Base-by-base conservation (phyloP, 129 eudicot species). In the Saussurea involucrata region DNA sequence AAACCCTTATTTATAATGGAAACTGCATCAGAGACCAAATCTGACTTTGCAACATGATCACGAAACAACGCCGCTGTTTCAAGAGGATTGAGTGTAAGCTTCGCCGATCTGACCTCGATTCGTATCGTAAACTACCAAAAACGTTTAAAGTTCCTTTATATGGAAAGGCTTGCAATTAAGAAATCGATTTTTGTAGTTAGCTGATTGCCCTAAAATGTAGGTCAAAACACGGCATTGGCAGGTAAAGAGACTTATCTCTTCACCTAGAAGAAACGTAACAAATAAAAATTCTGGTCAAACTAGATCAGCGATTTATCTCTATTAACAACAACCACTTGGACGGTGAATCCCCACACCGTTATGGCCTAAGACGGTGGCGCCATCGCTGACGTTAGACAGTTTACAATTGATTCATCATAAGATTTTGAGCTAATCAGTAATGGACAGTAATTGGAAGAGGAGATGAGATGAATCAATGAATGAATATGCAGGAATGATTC, bases 151-250 rank as follows among this genome's bases (percentile, higher is more conserved):
- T 11, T 22, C 2, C 13, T 13, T 5, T 12, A 13, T 13, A 53
- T 53, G 61, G 29, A 31, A 67, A 60, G 42, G 22, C 49, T 66
- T 61, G 37, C 36, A 71, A 61, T 24, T 24, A n/a, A 22, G 60
- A 44, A 2, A 64, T 72, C 66, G 34, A 76, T 57, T 8, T 78
- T 69, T n/a, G 64, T 78, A 34, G 68, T 25, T 68, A 32, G 53
- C 9, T 66, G 8, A 27, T 49, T 49, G 66, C 12, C 5, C 17
- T 21, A 61, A 10, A 68, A 36, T 53, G 32, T 58, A 20, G 70
- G 76, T 78, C 82, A 78, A 78, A 58, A 78, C 82, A 78, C 82
- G 82, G 21, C 17, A 57, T 6, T 58, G 53, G 40, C 32, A 65
- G 72, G 11, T 42, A 18, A 31, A 9, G 25, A 66, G 27, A 29